A percentile compares a stretch with the other conserved stretches of the same genome.
Evolutionary conservation across 1,284 basidiomycete species (phyloP).

Genomic region (Trametes hirsuta): DNA sequence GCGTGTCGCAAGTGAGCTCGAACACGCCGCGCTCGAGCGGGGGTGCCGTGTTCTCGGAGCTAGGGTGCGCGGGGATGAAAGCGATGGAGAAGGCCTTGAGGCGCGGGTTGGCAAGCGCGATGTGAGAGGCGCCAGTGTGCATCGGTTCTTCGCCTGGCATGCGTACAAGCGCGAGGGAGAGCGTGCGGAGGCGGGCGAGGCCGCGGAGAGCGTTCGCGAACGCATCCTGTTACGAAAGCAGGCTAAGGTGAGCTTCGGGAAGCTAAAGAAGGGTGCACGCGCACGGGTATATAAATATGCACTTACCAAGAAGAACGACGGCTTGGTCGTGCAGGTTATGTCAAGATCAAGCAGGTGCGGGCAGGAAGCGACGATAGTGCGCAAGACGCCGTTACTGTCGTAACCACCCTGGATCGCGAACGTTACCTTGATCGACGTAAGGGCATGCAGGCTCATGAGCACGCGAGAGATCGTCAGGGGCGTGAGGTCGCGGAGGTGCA

Average conservation of each 20-base stretch:
- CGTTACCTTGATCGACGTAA: constrained; percentile 60
- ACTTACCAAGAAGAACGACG: constrained; percentile 70
- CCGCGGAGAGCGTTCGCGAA: constrained; percentile 47
- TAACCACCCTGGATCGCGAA: constrained; percentile 74
- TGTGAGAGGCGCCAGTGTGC: constrained; percentile 55
- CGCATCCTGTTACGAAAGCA: constrained; percentile 31
- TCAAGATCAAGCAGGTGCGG: constrained; percentile 64
- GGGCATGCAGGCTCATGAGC: constrained; percentile 53
- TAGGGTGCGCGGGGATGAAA: constrained; percentile 51
- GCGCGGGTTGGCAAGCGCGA: constrained; percentile 67
- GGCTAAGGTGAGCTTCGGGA: not conserved
- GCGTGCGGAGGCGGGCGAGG: constrained; percentile 61
- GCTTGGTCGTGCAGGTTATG: constrained; percentile 65
- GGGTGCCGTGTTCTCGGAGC: constrained; percentile 36
- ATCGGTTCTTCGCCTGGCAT: constrained; percentile 67
- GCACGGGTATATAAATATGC: not conserved
- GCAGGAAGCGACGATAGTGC: constrained; percentile 64
- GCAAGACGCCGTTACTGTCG: constrained; percentile 68
- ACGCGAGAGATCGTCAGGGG: constrained; percentile 59
- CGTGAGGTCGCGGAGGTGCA: constrained; percentile 67
- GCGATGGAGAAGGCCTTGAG: constrained; percentile 62
- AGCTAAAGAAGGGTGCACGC: too few species aligned
- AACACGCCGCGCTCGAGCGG: constrained; percentile 51
- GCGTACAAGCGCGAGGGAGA: constrained; percentile 64
- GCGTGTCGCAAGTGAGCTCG: constrained; percentile 47